phyloP scores from a whole-genome alignment of 2,329 filamentous ascomycete genomes.

The Bertia moriformis region DNA sequence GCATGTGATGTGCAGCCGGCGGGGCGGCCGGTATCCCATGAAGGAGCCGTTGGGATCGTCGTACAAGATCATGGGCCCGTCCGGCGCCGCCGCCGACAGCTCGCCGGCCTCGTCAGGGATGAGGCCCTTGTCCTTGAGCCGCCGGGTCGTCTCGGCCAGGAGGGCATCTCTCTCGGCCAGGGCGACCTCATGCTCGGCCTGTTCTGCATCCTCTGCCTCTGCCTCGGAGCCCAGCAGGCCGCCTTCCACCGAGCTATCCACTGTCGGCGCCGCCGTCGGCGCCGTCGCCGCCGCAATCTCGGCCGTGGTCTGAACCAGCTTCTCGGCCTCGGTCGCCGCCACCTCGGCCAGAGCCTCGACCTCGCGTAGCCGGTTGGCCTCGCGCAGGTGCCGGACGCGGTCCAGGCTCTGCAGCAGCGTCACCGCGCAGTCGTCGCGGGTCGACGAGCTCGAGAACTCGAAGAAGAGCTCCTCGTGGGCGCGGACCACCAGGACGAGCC shows the following conservation, averaged over 20 bases:
- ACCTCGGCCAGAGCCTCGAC: constrained; percentile 60
- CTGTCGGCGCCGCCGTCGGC: constrained; percentile 22
- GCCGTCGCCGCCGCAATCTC: background rate
- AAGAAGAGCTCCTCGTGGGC: constrained; percentile 95
- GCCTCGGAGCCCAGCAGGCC: constrained; percentile 50
- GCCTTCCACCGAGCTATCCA: constrained; percentile 57
- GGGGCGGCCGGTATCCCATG: constrained; percentile 74
- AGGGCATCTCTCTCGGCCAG: constrained; percentile 70
- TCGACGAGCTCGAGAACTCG: constrained; percentile 65
- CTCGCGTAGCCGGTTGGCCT: constrained; percentile 51
- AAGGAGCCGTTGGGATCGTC: constrained; percentile 81
- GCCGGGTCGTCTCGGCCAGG: constrained; percentile 53
- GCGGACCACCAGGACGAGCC: constrained; percentile 76
- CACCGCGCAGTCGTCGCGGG: constrained; percentile 77
- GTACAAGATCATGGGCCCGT: constrained; percentile 66
- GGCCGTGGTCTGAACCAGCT: constrained; percentile 58
- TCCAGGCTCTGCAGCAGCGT: constrained; percentile 68
- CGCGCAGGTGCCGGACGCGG: constrained; percentile 52
- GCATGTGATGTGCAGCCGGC: constrained; percentile 73
- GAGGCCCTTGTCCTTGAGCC: no score
- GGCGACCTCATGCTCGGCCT: constrained; percentile 58
- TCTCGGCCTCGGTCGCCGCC: constrained; percentile 65
- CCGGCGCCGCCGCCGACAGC: constrained; percentile 23
- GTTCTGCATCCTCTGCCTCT: constrained; percentile 38
- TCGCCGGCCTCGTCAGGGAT: no score